Evolutionary conservation across 805 yeast genomes (phyloP).

Genomic region (Yarrowia bubula): DNA sequence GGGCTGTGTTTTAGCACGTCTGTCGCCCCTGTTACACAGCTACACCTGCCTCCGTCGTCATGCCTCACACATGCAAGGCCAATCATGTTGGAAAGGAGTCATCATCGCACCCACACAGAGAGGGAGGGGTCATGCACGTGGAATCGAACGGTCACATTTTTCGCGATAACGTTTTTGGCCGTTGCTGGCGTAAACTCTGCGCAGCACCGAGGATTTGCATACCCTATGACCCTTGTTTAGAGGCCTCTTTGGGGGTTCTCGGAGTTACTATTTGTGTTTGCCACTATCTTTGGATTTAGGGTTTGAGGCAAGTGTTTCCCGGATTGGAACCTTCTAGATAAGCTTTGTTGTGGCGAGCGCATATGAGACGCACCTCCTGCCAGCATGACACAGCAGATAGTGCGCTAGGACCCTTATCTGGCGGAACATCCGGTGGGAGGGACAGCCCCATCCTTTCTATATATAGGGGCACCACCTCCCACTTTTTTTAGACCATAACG

Average conservation of each 20-base stretch:
- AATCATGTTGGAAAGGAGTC: neutral
- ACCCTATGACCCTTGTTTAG: conserved; percentile 1
- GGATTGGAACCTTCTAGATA: conserved; percentile 20
- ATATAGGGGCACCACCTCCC: neutral
- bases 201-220: neutral
- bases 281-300: conserved; percentile 6
- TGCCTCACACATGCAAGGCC: neutral
- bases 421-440: conserved; percentile 22
- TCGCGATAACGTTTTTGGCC: neutral
- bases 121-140: too few species aligned
- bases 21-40: neutral
- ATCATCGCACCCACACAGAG: neutral
- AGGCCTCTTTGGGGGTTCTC: neutral
- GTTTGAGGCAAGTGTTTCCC: conserved; percentile 2
- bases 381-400: conserved; percentile 25
- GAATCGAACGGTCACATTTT: neutral
- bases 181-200: neutral
- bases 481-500: neutral
- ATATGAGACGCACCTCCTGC: neutral
- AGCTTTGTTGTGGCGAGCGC: conserved; percentile 24
- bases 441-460: neutral
- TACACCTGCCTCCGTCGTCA: too few species aligned
- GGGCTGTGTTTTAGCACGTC: conserved; percentile 53
- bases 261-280: neutral
- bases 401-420: conserved; percentile 15